Evolutionary conservation across 1,139 yeast genomes (phyloP), one percentile per base, ranked within the genome.

Genomic region (Nadsonia commutata): DNA sequence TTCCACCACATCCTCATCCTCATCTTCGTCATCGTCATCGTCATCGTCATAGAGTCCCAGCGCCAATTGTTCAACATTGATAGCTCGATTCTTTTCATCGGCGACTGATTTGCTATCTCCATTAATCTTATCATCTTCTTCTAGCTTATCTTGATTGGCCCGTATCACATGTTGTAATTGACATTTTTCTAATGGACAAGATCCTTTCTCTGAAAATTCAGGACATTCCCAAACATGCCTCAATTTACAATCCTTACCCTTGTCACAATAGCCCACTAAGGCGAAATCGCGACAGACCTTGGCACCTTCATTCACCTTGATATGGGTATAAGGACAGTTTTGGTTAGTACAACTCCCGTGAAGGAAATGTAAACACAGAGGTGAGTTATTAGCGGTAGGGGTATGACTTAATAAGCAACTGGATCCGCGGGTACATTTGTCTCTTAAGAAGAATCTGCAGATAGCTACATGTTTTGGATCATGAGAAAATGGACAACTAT

Each of bases 201-300:
- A 55, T 13, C 81, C 81, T 18, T 65, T 64, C 48, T 74, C 77
- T 49, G 74, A 79, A 51, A 69, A 75, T 54, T 81, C 90, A 0
- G 94, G 93, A 58, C 94, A 82, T 46, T 73, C 74, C 52, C 66
- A 70, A 9, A 65, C 62, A 57, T 82, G 94, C 37, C 71, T 59
- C 45, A 72, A 68, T 4, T 70, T 67, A 57, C 94, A 82, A 36
- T 56, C 52, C 19, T 60, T 56, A 0, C 94, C 94, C 36, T 73
- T 57, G 22, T 65, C 71, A 58, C 94, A 82, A 62, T 73, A 80
- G 1, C 90, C 88, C 7, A 73, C 72, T 31, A 77, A 54, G 1
- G 88, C 71, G 64, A 83, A 83, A 27, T 73, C 77, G 23, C 83
- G 66, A 53, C 94, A 82, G 0, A 75, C 64, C 57, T 68, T 63